Base-by-base conservation (phyloP, 768 basidiomycete species). In the Suillus subaureus region DNA sequence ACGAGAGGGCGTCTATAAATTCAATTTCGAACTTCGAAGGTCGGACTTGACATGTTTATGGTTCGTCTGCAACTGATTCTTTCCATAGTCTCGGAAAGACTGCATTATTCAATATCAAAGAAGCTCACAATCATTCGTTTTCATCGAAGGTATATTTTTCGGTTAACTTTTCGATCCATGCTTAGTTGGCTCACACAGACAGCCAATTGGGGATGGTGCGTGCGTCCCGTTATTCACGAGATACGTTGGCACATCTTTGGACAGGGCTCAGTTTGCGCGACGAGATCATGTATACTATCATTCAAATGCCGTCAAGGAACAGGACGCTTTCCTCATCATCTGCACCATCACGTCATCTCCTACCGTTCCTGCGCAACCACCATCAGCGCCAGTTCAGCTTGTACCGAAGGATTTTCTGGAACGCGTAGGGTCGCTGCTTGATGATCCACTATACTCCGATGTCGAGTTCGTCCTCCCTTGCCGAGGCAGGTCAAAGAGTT, bases 181-280 rank as follows among this genome's bases (percentile, higher is more conserved):
- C 12, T 39, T 28, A 61, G 28, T 58, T 9, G 37, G 9, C 33
- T 43, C 49, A 7, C 18, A 57, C 65, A 91, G 89, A 90, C 92
- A 15, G 90, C 90, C 35, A 94, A 94, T 71, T 94, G 92, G 93
- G 92, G 92, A 75, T 95, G 93, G 92, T 90, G 84, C 52, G 57
- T 66, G 61, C 62, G 43, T 64, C 33, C 39, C 39, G 6, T n/a
- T 31, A 42, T 33, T 57, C 55, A 21, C 45, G n/a, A 4, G 40
- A 42, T 6, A 2, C 37, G 64, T 73, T n/a, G 65, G 39, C 18
- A 23, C 37, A 51, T 49, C 43, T 49, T 51, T 40, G 62, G 28
- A 4, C 60, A 90, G 89, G 90, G 88, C 91, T 1, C 90, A 92
- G 73, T 96, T 95, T 74, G 87, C 91, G 45, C 85, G 85, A 64